Conservation (phyloP, 768 basidiomycete species). For the Clathrus columnatus region DNA sequence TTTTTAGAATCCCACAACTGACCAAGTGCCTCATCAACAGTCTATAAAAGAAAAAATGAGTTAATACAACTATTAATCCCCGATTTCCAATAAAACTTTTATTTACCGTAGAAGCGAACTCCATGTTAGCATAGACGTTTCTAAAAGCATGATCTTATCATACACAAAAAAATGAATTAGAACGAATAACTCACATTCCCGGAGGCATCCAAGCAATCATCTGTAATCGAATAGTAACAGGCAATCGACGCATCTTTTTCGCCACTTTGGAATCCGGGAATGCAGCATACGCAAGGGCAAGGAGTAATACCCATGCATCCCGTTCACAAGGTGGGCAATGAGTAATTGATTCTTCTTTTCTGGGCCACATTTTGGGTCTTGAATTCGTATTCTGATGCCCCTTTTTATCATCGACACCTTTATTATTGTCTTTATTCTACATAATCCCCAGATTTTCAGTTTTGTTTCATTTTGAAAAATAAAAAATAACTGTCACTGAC, state of each 20-base stretch:
- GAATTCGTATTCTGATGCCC: too few relatives aligned
- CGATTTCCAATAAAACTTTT: neutral
- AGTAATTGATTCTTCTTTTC: neutral
- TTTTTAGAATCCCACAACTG: constrained; percentile 6
- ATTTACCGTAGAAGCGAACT: constrained; percentile 4
- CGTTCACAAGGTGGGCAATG: constrained; percentile 1
- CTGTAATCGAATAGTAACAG: constrained; percentile 1
- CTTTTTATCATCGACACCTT: neutral
- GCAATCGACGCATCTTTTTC: neutral
- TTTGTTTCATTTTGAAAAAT: too few relatives aligned
- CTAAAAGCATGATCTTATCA: neutral
- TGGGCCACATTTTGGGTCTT: neutral
- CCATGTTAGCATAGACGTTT: constrained; percentile 4
- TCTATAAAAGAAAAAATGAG: neutral
- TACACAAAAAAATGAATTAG: neutral
- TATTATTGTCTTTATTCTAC: neutral
- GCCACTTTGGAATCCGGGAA: constrained; percentile 1
- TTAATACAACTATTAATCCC: neutral
- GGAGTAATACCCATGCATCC: constrained; percentile 7
- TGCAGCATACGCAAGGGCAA: constrained; percentile 6
- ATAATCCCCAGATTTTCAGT: too few relatives aligned
- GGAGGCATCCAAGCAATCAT: constrained; percentile 9
- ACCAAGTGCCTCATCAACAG: constrained; percentile 5
- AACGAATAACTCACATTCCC: constrained; percentile 1
- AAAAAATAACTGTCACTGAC: neutral